Conservation (phyloP, 176 grass and related monocot species). For the Carex pumila region DNA sequence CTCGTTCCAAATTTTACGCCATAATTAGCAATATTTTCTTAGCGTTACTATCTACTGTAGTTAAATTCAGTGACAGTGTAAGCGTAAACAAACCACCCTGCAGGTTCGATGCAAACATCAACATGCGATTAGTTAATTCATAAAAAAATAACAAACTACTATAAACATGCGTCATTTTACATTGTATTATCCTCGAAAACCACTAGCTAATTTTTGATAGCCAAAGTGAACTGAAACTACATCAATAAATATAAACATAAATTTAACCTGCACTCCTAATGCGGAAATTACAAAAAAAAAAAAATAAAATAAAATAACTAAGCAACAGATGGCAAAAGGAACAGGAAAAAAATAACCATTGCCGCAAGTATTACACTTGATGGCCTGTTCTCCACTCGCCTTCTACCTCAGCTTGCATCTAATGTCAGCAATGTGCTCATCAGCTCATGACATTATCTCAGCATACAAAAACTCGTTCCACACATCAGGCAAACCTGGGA, state of each 20-base stretch:
- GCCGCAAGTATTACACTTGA: conserved; percentile 9
- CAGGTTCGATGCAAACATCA: background rate
- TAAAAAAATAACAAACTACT: background rate
- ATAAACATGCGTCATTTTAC: conserved; percentile 10
- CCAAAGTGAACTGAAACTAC: background rate
- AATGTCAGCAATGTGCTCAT: conserved; percentile 27
- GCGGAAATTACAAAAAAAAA: background rate
- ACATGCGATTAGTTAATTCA: background rate
- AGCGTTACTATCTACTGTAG: background rate
- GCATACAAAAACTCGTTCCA: conserved; percentile 76
- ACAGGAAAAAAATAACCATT: conserved; percentile 4
- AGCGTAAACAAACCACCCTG: background rate
- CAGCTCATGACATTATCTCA: conserved; percentile 33
- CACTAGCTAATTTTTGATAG: conserved; percentile 5
- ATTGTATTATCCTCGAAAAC: background rate
- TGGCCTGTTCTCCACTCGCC: background rate
- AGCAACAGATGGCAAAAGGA: conserved; percentile 3
- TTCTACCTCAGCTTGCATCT: conserved; percentile 2
- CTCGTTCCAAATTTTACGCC: background rate
- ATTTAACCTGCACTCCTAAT: background rate
- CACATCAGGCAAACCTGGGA: conserved; percentile 54
- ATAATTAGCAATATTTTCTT: background rate
- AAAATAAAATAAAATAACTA: background rate
- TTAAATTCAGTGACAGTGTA: background rate
- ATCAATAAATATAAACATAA: conserved; percentile 17